Percentiles rank a stretch among this genome's conserved stretches.
Evolutionary conservation across 768 basidiomycete species (phyloP).

Genomic region (Termitomyces bulborhizus): DNA sequence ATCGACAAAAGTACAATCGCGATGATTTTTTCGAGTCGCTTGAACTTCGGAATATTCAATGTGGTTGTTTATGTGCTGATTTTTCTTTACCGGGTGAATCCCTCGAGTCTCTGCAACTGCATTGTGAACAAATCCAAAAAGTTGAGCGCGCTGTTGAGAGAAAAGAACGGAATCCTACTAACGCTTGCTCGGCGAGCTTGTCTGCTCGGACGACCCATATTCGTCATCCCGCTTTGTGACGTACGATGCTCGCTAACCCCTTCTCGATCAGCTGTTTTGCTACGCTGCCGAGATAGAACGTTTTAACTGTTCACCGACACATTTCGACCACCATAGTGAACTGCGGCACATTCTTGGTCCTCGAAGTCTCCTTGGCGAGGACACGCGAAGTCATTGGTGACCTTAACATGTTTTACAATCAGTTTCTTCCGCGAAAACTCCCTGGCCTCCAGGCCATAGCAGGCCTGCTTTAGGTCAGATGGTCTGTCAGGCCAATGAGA

Average conservation of each 20-base stretch:
- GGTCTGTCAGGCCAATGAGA: slow-evolving; percentile 36
- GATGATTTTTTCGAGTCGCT: slow-evolving; percentile 75
- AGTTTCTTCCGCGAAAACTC: slow-evolving; percentile 90
- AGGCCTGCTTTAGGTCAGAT: slow-evolving; percentile 80
- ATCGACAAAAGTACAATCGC: slow-evolving; percentile 67
- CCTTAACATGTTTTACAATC: slow-evolving; percentile 83
- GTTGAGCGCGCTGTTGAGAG: neutral
- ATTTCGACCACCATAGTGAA: slow-evolving; percentile 79
- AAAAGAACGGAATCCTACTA: slow-evolving; percentile 22
- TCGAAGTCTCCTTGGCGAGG: slow-evolving; percentile 92
- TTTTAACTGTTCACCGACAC: slow-evolving; percentile 40
- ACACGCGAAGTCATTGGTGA: slow-evolving; percentile 82
- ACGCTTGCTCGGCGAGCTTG: slow-evolving; percentile 92
- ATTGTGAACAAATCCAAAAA: slow-evolving; percentile 31
- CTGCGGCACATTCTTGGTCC: slow-evolving; percentile 86
- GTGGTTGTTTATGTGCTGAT: slow-evolving; percentile 72
- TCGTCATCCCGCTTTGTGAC: slow-evolving; percentile 93
- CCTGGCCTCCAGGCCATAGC: slow-evolving; percentile 85
- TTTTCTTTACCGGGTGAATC: slow-evolving; percentile 88
- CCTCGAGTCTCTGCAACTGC: slow-evolving; percentile 76
- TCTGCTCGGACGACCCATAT: slow-evolving; percentile 95
- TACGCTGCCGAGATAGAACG: slow-evolving; percentile 55
- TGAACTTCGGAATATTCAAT: slow-evolving; percentile 94
- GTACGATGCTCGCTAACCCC: slow-evolving; percentile 82
- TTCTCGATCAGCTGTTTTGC: slow-evolving; percentile 93